These are phyloP conservation scores for Solanum ossicruentum DNA, from an alignment of 257 asterid species.

Conservation along the genomic window DNA sequence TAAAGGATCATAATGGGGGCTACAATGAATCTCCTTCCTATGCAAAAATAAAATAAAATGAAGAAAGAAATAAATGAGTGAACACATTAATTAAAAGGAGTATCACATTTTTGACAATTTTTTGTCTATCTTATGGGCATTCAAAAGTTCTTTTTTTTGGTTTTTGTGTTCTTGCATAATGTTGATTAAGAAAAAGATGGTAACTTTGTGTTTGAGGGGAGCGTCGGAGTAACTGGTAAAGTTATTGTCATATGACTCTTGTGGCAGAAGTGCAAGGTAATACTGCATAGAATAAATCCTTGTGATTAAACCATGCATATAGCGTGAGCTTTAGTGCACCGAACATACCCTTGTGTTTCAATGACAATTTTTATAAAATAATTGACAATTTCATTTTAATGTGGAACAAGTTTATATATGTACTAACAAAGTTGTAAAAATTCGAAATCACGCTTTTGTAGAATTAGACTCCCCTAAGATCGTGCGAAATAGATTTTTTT, in stretches of 20 bases:
- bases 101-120: neutral
- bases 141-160: neutral
- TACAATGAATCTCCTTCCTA: neutral
- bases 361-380: neutral
- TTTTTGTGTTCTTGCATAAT: too few relatives aligned
- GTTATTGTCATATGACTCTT: too few relatives aligned
- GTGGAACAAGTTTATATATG: neutral
- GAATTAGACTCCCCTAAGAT: too few relatives aligned
- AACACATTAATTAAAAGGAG: neutral
- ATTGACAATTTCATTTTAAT: neutral
- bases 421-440: neutral
- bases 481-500: too few relatives aligned
- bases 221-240: too few relatives aligned
- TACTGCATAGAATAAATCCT: too few relatives aligned
- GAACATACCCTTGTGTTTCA: too few relatives aligned
- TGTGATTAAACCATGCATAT: too few relatives aligned
- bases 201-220: neutral
- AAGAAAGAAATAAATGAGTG: neutral
- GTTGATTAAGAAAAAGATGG: neutral
- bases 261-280: too few relatives aligned
- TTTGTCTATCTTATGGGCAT: neutral
- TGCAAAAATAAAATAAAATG: neutral
- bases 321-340: too few relatives aligned
- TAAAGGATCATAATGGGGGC: slow-evolving; percentile 2
- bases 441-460: too few relatives aligned